phyloP scores from a whole-genome alignment of 140 eudicot genomes.

The Anethum foeniculum region DNA sequence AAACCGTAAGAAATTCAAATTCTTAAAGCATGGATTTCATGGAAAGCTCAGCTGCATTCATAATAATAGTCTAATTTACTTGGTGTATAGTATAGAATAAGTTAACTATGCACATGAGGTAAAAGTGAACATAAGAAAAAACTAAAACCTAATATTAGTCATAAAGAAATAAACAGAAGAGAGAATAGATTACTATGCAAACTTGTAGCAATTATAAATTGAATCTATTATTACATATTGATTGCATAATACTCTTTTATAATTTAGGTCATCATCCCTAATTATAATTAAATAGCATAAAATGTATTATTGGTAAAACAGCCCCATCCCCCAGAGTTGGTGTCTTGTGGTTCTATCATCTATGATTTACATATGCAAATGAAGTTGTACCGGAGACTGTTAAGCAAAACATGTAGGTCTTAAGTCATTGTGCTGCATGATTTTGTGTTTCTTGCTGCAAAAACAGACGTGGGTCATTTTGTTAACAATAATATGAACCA shows the following conservation, averaged over 20 bases:
- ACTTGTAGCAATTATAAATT: neutral
- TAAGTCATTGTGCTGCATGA: neutral
- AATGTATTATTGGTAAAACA: neutral
- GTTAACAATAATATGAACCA: neutral
- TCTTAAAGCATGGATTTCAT: neutral
- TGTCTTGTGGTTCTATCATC: neutral
- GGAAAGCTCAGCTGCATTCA: neutral
- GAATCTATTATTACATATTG: neutral
- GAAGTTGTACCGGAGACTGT: neutral
- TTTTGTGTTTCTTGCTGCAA: neutral
- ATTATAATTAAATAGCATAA: neutral
- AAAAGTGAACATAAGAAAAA: neutral
- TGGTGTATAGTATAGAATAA: neutral
- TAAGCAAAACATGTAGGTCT: neutral
- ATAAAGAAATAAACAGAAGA: neutral
- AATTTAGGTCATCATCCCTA: neutral
- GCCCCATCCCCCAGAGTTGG: neutral
- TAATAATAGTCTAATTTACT: neutral
- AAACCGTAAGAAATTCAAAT: neutral
- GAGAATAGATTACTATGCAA: neutral
- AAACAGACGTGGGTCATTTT: neutral
- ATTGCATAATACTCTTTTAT: neutral
- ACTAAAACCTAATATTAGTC: neutral
- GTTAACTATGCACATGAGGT: neutral
- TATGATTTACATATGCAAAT: neutral